Percentiles rank a stretch among this genome's conserved stretches.
Conservation (phyloP, 495 filamentous ascomycete genomes). For the Chaetomium fimeti region DNA sequence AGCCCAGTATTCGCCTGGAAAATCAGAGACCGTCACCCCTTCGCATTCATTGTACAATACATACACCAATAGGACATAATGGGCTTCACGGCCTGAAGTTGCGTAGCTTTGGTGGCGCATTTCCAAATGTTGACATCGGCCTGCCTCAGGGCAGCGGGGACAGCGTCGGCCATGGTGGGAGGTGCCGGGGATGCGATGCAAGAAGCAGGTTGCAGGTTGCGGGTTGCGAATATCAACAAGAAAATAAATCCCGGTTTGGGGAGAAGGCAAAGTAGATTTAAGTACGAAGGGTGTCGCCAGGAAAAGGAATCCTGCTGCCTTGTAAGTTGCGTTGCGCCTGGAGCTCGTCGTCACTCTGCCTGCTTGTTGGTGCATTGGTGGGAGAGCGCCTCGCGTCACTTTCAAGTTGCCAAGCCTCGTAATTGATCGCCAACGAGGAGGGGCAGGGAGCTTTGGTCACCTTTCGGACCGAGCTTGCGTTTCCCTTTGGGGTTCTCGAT, state of each 20-base stretch:
- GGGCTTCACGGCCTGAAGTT: conserved; percentile 80
- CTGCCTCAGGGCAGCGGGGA: conserved; percentile 72
- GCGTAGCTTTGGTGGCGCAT: conserved; percentile 76
- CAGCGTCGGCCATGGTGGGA: conserved; percentile 62
- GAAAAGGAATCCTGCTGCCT: neutral
- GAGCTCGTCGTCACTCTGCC: neutral
- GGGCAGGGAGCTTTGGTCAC: conserved; percentile 31
- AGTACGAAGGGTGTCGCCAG: neutral
- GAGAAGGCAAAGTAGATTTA: neutral
- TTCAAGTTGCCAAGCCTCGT: neutral
- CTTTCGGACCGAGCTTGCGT: conserved; percentile 16
- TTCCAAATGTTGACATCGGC: conserved; percentile 67
- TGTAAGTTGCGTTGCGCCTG: neutral
- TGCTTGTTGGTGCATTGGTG: too few relatives aligned
- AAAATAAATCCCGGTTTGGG: neutral
- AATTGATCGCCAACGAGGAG: neutral
- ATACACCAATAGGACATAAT: conserved; percentile 93
- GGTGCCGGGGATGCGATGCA: too few relatives aligned
- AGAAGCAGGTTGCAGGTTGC: neutral
- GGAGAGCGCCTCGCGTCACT: neutral
- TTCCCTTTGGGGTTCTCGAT: conserved; percentile 29
- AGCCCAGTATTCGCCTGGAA: conserved; percentile 82
- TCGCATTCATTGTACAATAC: conserved; percentile 31
- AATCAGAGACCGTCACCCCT: conserved; percentile 15
- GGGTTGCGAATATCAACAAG: neutral